Evolutionary conservation across 1,139 yeast genomes (phyloP).

Genomic region (Protomyces macrosporus): DNA sequence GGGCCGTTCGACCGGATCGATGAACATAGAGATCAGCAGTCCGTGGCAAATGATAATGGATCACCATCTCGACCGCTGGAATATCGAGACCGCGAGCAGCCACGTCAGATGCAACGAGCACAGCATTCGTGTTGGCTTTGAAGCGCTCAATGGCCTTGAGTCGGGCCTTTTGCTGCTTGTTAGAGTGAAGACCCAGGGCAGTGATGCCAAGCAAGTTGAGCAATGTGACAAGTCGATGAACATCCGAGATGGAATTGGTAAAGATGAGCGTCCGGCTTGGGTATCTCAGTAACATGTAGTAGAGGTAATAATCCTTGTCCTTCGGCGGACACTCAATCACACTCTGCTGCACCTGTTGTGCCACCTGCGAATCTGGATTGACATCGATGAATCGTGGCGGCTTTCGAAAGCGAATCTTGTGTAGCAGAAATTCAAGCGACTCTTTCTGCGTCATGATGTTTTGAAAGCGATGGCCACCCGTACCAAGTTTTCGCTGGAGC

Average conservation of each 20-base stretch:
- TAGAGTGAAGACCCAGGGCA: conserved; percentile 80
- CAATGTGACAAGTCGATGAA: conserved; percentile 74
- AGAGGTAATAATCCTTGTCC: conserved; percentile 84
- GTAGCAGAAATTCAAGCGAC: conserved; percentile 40
- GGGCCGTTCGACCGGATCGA: conserved; percentile 96
- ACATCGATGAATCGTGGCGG: conserved; percentile 66
- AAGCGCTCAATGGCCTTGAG: conserved; percentile 69
- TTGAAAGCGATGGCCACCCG: conserved; percentile 33
- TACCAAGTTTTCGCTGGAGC: conserved; percentile 62
- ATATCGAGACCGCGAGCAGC: conserved; percentile 98
- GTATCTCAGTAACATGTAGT: conserved; percentile 78
- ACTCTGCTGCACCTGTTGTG: conserved; percentile 73
- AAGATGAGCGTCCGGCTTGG: conserved; percentile 89
- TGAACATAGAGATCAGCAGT: conserved; percentile 93
- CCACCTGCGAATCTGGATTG: conserved; percentile 77
- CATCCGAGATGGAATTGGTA: conserved; percentile 91
- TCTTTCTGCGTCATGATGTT: conserved; percentile 34
- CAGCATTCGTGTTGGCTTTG: conserved; percentile 48
- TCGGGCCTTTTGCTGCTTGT: conserved; percentile 93
- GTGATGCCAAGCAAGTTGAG: conserved; percentile 65
- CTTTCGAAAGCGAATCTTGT: conserved; percentile 40
- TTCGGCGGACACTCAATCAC: conserved; percentile 84
- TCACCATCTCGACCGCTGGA: conserved; percentile 84
- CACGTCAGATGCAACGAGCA: conserved; percentile 89
- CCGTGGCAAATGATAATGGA: conserved; percentile 91